Evolutionary conservation across 305 asterid genomes (phyloP), one percentile per base, ranked within the genome.

Genomic region (Ajuga reptans): DNA sequence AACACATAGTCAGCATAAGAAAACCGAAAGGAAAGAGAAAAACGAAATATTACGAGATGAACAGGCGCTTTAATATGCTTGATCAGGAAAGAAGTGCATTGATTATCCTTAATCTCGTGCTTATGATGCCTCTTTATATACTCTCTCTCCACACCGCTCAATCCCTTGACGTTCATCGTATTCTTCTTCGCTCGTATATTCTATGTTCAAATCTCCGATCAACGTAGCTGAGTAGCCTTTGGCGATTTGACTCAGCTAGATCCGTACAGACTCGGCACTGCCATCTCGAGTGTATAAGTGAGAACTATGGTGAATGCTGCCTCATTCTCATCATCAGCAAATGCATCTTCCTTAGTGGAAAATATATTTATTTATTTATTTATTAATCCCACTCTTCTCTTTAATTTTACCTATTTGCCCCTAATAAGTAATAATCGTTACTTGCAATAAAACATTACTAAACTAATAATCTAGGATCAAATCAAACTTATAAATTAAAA

Each of bases 11-110:
- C 61, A 34, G 8, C 68, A 36, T n/a, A 17, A 9, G 7, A 42
- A 17, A 27, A 56, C 10, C 16, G 2, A 43, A 50, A 57, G 31
- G 16, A 42, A 24, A 18, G 0, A 2, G 2, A 39, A 18, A 56
- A 66, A 8, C 2, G 3, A 49, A 39, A 57, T 29, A 66, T 86
- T 84, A 89, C 96, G 61, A 89, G 92, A 81, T 87, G 87, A 16
- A 80, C 82, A 24, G 96, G 96, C 45, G 95, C 89, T 64, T 80
- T 84, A 69, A 89, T 76, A 82, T 80, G 92, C 79, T 84, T 83
- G 83, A 83, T 67, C 72, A 87, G 86, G 72, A 81, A 69, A 17
- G 96, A 89, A 72, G 71, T 80, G 84, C 95, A 87, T 79, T 85
- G 95, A 75, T 83, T 80, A 64, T 82, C 88, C 70, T 77, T 71